Evolutionary conservation across 257 asterid species (phyloP), one percentile per base, ranked within the genome.

Genomic region (Linaria vulgaris): DNA sequence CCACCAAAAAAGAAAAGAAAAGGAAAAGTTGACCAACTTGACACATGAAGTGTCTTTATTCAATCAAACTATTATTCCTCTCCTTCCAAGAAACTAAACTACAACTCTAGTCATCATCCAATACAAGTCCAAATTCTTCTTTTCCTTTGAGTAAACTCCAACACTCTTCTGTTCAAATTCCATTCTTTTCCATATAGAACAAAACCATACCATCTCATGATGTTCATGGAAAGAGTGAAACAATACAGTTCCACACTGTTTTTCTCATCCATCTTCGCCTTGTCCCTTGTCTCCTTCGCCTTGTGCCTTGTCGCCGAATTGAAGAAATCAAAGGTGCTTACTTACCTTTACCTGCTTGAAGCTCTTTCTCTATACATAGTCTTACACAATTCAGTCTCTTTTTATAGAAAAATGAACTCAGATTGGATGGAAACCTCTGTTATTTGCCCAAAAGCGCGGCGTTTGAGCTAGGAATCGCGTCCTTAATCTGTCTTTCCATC

Each of bases 281-380:
- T 79, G 7, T 78, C 79, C 70, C 63, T 79, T 63, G 41, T 72
- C 78, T 79, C 92, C 73, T 73, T 70, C 79, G 43, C 83, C 47
- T 37, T 83, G n/a, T 90, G 88, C 78, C 66, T 90, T 37, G 81
- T 85, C 17, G 96, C 97, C 3, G 97, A 90, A 69, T 80, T 85
- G 85, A 79, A 74, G 71, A 83, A 78, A 79, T 71, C 88, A 13
- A 83, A 82, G 83, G 97, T 87, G 55, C 9, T 24, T 6, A 27
- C 25, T 14, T 13, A 4, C 9, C n/a, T 8, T 11, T 12, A 11
- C 31, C 13, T 37, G 4, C 39, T 65, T 14, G 9, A 39, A 14
- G 23, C 51, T 31, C 51, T 27, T 56, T n/a, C 21, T 53, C 14
- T 9, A 3, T 27, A 45, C 12, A 27, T 22, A 5, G 23, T 15